Evolutionary conservation across 768 basidiomycete species (phyloP).

Genomic region (Calocybe indica): DNA sequence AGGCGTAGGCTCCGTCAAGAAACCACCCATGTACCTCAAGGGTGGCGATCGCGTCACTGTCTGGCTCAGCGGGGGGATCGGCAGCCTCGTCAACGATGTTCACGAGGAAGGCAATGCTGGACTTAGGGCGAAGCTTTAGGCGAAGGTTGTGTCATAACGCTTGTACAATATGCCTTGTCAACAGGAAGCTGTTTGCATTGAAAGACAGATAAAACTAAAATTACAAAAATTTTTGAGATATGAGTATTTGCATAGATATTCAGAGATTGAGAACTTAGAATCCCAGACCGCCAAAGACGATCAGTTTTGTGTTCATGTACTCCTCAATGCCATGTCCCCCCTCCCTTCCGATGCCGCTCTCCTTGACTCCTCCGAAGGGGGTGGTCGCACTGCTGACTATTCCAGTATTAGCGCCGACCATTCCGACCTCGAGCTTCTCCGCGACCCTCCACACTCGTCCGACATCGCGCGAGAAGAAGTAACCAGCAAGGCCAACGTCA

Average conservation of each 20-base stretch:
- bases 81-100: conserved; percentile 75
- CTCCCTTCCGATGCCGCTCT: conserved; percentile 80
- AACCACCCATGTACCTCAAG: conserved; percentile 65
- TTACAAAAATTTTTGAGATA: too few relatives aligned
- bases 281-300: conserved; percentile 70
- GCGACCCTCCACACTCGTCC: conserved; percentile 92
- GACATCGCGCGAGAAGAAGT: conserved; percentile 85
- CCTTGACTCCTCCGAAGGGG: conserved; percentile 90
- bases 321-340: conserved; percentile 90
- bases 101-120: conserved; percentile 48
- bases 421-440: conserved; percentile 91
- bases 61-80: conserved; percentile 69
- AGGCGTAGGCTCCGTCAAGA: conserved; percentile 75
- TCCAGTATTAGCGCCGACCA: conserved; percentile 81
- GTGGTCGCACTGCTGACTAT: conserved; percentile 71
- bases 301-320: conserved; percentile 78
- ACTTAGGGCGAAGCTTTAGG: conserved; percentile 34
- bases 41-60: conserved; percentile 67
- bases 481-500: conserved; percentile 86
- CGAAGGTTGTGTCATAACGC: too few relatives aligned
- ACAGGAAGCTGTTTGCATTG: too few relatives aligned
- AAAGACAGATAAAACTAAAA: too few relatives aligned
- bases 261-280: conserved; percentile 2
- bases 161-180: too few relatives aligned
- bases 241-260: too few relatives aligned